phyloP scores from a whole-genome alignment of 2,329 filamentous ascomycete genomes.

The Didymella segeticola region DNA sequence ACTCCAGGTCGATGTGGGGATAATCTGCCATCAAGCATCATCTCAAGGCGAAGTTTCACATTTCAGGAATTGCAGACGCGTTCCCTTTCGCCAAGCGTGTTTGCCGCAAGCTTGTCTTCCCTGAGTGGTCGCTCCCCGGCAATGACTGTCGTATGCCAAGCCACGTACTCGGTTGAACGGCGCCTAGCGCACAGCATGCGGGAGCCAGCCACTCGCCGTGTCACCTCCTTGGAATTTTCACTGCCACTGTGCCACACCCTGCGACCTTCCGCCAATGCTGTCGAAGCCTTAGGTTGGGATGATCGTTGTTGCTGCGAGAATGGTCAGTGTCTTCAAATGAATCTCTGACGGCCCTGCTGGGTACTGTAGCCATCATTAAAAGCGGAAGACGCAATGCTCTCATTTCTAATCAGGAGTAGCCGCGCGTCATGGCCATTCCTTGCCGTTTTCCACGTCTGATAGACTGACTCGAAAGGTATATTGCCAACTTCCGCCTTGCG shows the following conservation, averaged over 20 bases:
- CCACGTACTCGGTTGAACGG: slow-evolving; percentile 10
- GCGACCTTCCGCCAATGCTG: neutral
- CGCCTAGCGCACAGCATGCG: neutral
- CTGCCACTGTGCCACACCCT: slow-evolving; percentile 11
- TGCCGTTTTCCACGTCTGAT: neutral
- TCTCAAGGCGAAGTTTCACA: slow-evolving; percentile 5
- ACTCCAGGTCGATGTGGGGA: slow-evolving; percentile 8
- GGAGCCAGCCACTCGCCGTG: slow-evolving; percentile 4
- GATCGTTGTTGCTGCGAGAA: neutral
- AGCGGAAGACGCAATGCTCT: neutral
- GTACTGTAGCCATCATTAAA: neutral
- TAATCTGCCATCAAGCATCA: slow-evolving; percentile 3
- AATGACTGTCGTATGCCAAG: slow-evolving; percentile 12
- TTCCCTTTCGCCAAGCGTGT: slow-evolving; percentile 4
- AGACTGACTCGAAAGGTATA: neutral
- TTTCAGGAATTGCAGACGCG: slow-evolving; percentile 4
- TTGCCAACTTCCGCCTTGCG: neutral
- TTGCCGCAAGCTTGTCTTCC: neutral
- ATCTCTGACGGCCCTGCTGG: neutral
- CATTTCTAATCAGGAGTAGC: neutral
- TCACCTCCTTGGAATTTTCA: neutral
- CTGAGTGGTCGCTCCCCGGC: slow-evolving; percentile 5
- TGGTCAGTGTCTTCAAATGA: neutral
- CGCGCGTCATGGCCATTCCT: slow-evolving; percentile 7
- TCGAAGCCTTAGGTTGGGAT: neutral